Evolutionary conservation across 2,329 filamentous ascomycete species (phyloP).

Genomic region (Aspergillus clavatus): DNA sequence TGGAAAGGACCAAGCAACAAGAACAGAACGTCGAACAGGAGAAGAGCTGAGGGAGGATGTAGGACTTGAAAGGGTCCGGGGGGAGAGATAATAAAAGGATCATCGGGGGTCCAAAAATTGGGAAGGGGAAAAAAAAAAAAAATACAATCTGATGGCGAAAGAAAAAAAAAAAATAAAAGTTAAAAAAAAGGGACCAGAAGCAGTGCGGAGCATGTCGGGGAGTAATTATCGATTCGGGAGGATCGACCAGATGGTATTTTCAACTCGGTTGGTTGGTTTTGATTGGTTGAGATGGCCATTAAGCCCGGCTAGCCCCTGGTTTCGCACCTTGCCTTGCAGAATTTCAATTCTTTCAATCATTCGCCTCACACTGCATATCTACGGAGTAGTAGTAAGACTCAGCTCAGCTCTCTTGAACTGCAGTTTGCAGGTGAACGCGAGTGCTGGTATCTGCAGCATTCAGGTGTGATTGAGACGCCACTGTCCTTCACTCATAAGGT

Average conservation of each 20-base stretch:
- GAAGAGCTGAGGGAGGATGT: slow-evolving; percentile 1
- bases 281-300: not conserved
- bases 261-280: not conserved
- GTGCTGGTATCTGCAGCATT: not conserved
- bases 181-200: too few species aligned
- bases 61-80: slow-evolving; percentile 5
- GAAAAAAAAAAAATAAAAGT: too few species aligned
- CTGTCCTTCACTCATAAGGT: not conserved
- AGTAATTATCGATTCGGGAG: not conserved
- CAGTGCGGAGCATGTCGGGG: not conserved
- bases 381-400: not conserved
- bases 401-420: not conserved
- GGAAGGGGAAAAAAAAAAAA: too few species aligned
- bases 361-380: not conserved
- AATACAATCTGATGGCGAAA: not conserved
- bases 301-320: not conserved
- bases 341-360: not conserved
- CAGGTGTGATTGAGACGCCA: not conserved
- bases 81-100: not conserved
- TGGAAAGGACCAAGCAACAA: too few species aligned
- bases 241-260: slow-evolving; percentile 8
- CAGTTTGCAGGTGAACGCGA: not conserved
- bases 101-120: too few species aligned
- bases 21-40: too few species aligned
- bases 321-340: not conserved